These are phyloP conservation scores for Puccinia triticina DNA, from an alignment of 1,284 basidiomycete species.

Conservation along the genomic window DNA sequence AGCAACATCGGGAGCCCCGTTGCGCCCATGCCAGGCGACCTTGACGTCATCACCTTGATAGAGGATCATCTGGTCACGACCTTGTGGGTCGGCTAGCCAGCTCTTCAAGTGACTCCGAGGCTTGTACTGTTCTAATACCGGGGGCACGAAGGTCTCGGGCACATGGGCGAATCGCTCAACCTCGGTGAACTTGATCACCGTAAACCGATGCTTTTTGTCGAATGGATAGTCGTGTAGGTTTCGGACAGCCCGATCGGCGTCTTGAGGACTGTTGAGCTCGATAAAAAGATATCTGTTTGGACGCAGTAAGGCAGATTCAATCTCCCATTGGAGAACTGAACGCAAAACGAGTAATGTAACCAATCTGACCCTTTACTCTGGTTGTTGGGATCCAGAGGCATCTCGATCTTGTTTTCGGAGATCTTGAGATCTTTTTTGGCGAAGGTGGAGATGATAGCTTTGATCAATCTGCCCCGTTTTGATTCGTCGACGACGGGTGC, in stretches of 20 bases:
- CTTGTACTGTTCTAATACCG: conserved; percentile 76
- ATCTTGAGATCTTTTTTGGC: conserved; percentile 75
- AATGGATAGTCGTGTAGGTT: conserved; percentile 85
- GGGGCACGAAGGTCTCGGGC: conserved; percentile 81
- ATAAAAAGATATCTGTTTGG: conserved; percentile 78
- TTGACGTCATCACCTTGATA: conserved; percentile 89
- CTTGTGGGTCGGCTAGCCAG: conserved; percentile 89
- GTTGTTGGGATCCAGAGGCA: conserved; percentile 74
- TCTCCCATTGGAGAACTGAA: not conserved
- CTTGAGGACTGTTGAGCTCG: conserved; percentile 78
- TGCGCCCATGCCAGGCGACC: conserved; percentile 91
- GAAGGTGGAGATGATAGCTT: conserved; percentile 81
- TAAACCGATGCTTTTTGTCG: conserved; percentile 88
- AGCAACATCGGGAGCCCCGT: conserved; percentile 80
- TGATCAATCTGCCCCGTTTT: conserved; percentile 75
- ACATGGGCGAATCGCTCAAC: conserved; percentile 81
- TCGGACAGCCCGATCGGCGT: conserved; percentile 78
- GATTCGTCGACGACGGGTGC: conserved; percentile 81
- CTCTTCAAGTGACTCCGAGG: conserved; percentile 89
- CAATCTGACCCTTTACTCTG: conserved; percentile 80
- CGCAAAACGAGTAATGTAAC: conserved; percentile 52
- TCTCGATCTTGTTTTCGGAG: conserved; percentile 73
- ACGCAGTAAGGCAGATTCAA: conserved; percentile 24
- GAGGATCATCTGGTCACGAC: conserved; percentile 93
- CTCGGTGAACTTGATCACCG: conserved; percentile 87